A percentile compares a stretch with the other conserved stretches of the same genome.
phyloP scores from a whole-genome alignment of 1,284 basidiomycete species.

The Malassezia nana region DNA sequence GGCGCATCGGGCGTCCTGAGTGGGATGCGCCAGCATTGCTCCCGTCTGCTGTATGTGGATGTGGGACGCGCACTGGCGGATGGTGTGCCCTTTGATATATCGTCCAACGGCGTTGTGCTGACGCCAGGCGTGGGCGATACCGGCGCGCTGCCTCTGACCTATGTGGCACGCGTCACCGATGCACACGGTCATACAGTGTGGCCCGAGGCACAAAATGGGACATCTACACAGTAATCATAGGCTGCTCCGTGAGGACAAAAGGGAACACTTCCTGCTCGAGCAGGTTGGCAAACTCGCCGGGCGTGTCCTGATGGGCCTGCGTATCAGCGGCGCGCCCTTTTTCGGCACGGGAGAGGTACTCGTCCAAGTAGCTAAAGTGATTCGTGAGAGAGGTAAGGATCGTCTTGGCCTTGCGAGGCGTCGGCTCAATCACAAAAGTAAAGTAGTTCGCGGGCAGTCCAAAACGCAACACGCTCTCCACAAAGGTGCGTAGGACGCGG shows the following conservation, averaged over 20 bases:
- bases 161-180: slow-evolving; percentile 26
- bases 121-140: slow-evolving; percentile 56
- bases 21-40: slow-evolving; percentile 60
- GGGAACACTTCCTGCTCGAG: slow-evolving; percentile 43
- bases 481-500: slow-evolving; percentile 79
- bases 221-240: slow-evolving; percentile 12
- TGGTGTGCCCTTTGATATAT: slow-evolving; percentile 64
- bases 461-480: slow-evolving; percentile 90
- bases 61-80: slow-evolving; percentile 60
- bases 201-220: slow-evolving; percentile 2
- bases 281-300: slow-evolving; percentile 41
- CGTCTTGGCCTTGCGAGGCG: slow-evolving; percentile 67
- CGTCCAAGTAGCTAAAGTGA: slow-evolving; percentile 71
- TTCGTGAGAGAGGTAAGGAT: slow-evolving; percentile 63
- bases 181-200: slow-evolving; percentile 25
- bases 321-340: slow-evolving; percentile 8
- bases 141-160: slow-evolving; percentile 20
- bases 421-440: slow-evolving; percentile 69
- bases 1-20: slow-evolving; percentile 61
- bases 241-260: slow-evolving; percentile 42
- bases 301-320: slow-evolving; percentile 25
- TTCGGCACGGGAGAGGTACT: slow-evolving; percentile 39
- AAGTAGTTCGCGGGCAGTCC: slow-evolving; percentile 87
- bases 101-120: slow-evolving; percentile 72
- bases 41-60: slow-evolving; percentile 66